These are phyloP conservation scores for Rhynchosporium secalis DNA, from an alignment of 2,329 filamentous ascomycete genomes.

Conservation along the genomic window DNA sequence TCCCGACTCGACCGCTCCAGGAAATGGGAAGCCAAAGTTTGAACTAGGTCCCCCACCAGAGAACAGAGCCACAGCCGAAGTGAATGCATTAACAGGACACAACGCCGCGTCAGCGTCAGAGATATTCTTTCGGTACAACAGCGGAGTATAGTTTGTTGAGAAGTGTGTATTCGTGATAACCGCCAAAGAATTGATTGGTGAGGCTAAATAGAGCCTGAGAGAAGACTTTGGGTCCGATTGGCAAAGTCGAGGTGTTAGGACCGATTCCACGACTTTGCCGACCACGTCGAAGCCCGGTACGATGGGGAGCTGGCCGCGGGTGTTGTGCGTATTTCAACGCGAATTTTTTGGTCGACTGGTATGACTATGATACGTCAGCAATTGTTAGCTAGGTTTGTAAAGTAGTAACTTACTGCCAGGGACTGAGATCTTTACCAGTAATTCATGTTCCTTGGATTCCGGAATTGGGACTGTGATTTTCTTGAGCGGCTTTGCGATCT, in stretches of 20 bases:
- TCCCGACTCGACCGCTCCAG: slow-evolving; percentile 31
- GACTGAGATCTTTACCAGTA: slow-evolving; percentile 43
- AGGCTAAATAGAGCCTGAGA: slow-evolving; percentile 29
- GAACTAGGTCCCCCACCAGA: slow-evolving; percentile 17
- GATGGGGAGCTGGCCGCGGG: slow-evolving; percentile 38
- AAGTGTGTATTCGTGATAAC: slow-evolving; percentile 44
- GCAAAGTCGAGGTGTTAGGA: slow-evolving; percentile 30
- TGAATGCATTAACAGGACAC: slow-evolving; percentile 42
- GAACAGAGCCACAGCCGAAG: slow-evolving; percentile 42
- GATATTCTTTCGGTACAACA: slow-evolving; percentile 40
- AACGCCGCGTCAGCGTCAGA: slow-evolving; percentile 43
- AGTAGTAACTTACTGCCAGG: slow-evolving; percentile 32
- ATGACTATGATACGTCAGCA: slow-evolving; percentile 21
- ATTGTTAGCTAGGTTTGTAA: neutral
- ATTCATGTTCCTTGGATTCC: slow-evolving; percentile 38
- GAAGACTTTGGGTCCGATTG: slow-evolving; percentile 41
- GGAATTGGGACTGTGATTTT: slow-evolving; percentile 35
- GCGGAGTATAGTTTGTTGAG: slow-evolving; percentile 37
- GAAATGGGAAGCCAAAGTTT: slow-evolving; percentile 36
- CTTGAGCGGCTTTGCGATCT: slow-evolving; percentile 34
- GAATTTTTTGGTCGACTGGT: slow-evolving; percentile 43
- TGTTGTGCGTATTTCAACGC: slow-evolving; percentile 42
- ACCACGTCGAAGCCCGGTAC: slow-evolving; percentile 42
- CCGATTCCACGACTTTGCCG: slow-evolving; percentile 40
- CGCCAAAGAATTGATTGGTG: slow-evolving; percentile 24